phyloP scores from a whole-genome alignment of 2,329 filamentous ascomycete genomes.

The Raffaelea deltoideospora region DNA sequence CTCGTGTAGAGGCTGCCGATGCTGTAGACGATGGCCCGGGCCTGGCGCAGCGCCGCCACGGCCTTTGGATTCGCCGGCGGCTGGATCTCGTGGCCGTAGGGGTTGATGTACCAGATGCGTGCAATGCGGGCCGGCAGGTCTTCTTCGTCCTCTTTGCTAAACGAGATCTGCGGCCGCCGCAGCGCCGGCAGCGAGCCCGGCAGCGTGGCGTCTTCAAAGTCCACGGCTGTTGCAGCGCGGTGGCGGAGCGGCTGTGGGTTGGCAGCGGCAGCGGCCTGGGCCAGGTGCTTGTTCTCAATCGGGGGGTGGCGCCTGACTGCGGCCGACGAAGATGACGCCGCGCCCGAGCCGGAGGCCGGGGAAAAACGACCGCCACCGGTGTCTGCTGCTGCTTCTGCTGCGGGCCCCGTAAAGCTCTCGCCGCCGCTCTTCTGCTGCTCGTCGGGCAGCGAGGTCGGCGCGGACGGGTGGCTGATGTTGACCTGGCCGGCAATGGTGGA shows the following conservation, averaged over 20 bases:
- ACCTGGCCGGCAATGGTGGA: conserved; percentile 80
- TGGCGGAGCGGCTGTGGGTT: conserved; percentile 11
- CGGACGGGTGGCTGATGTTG: conserved; percentile 73
- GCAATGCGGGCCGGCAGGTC: conserved; percentile 66
- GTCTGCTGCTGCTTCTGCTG: too few species aligned
- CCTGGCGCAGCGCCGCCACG: conserved; percentile 46
- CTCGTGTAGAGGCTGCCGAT: conserved; percentile 92
- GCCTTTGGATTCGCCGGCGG: conserved; percentile 73
- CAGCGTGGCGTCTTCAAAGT: conserved; percentile 68
- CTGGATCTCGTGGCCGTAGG: conserved; percentile 90
- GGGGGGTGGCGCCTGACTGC: neutral
- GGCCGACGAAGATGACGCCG: neutral
- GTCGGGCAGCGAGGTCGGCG: conserved; percentile 38
- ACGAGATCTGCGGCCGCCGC: conserved; percentile 65
- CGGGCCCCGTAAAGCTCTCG: too few species aligned
- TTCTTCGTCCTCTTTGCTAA: conserved; percentile 61
- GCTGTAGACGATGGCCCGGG: conserved; percentile 67
- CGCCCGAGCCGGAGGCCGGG: conserved; percentile 5
- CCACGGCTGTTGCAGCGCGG: conserved; percentile 33
- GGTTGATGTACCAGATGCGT: conserved; percentile 93
- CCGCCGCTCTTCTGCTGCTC: too few species aligned
- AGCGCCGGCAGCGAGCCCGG: conserved; percentile 70
- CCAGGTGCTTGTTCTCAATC: too few species aligned
- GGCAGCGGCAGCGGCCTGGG: conserved; percentile 10
- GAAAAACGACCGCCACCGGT: too few species aligned